Conservation (phyloP, 2,329 filamentous ascomycete species). For the Claviceps pazoutovae region DNA sequence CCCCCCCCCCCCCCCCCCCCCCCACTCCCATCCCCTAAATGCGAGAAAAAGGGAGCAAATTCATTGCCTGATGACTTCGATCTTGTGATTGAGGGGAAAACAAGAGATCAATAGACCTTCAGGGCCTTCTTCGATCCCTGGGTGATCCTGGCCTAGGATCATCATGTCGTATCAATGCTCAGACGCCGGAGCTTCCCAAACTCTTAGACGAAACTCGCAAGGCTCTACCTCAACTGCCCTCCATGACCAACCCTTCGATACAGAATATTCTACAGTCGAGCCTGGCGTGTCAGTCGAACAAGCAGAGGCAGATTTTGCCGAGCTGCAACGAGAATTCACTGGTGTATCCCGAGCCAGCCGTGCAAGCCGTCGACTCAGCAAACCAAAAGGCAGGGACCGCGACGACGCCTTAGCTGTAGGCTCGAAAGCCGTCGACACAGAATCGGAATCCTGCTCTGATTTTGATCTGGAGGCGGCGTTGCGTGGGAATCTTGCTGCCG, state of each 20-base stretch:
- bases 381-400: conserved; percentile 28
- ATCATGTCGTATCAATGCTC: neutral
- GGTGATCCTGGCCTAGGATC: neutral
- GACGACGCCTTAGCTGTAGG: conserved; percentile 38
- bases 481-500: conserved; percentile 56
- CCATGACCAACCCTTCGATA: neutral
- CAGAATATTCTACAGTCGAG: neutral
- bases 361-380: conserved; percentile 24
- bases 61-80: neutral
- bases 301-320: conserved; percentile 57
- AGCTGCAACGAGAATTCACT: conserved; percentile 49
- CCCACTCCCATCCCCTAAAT: neutral
- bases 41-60: neutral
- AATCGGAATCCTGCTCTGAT: conserved; percentile 30
- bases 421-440: conserved; percentile 26
- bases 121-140: neutral
- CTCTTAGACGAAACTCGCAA: neutral
- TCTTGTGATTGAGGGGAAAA: neutral
- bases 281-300: conserved; percentile 48
- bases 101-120: neutral
- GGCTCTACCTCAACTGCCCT: neutral
- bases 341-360: conserved; percentile 39
- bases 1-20: neutral
- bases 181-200: neutral
- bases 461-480: conserved; percentile 69